Conservation (phyloP, 768 basidiomycete species). For the Asterophora lycoperdoides region DNA sequence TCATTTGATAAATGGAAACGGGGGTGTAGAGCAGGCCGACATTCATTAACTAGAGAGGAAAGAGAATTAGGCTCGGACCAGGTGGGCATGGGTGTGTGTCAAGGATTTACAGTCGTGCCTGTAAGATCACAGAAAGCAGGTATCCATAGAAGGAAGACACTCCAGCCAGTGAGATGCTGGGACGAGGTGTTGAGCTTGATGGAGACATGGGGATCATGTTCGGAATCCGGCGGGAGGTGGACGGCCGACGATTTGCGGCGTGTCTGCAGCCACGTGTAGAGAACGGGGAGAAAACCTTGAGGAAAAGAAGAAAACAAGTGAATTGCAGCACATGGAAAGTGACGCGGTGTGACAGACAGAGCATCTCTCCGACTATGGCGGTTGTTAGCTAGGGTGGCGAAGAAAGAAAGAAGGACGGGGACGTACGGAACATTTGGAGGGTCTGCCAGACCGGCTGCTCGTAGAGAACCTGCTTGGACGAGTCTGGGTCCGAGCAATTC, state of each 20-base stretch:
- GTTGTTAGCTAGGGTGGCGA: slow-evolving; percentile 22
- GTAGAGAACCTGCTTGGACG: slow-evolving; percentile 62
- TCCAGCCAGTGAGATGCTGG: slow-evolving; percentile 60
- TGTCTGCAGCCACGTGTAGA: slow-evolving; percentile 61
- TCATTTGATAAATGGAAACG: slow-evolving; percentile 98
- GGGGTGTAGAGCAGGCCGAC: slow-evolving; percentile 93
- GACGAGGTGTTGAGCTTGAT: slow-evolving; percentile 31
- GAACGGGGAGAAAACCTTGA: slow-evolving; percentile 79
- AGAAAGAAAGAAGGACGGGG: slow-evolving; percentile 15
- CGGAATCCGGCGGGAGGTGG: slow-evolving; percentile 51
- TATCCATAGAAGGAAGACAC: slow-evolving; percentile 76
- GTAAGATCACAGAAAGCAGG: slow-evolving; percentile 89
- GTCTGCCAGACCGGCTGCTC: slow-evolving; percentile 96
- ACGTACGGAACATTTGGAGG: slow-evolving; percentile 84
- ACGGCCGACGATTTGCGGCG: slow-evolving; percentile 44
- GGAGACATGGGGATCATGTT: slow-evolving; percentile 36
- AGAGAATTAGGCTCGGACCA: slow-evolving; percentile 3
- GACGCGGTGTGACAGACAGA: slow-evolving; percentile 55
- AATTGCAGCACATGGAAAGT: slow-evolving; percentile 24
- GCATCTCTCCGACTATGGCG: slow-evolving; percentile 84
- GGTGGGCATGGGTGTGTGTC: slow-evolving; percentile 3
- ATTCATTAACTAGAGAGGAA: slow-evolving; percentile 70
- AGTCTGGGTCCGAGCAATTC: slow-evolving; percentile 72
- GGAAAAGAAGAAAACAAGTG: slow-evolving; percentile 21
- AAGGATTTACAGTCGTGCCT: slow-evolving; percentile 73